Conservation (phyloP, 1,139 yeast genomes). For the Meyerozyma elateridarum region DNA sequence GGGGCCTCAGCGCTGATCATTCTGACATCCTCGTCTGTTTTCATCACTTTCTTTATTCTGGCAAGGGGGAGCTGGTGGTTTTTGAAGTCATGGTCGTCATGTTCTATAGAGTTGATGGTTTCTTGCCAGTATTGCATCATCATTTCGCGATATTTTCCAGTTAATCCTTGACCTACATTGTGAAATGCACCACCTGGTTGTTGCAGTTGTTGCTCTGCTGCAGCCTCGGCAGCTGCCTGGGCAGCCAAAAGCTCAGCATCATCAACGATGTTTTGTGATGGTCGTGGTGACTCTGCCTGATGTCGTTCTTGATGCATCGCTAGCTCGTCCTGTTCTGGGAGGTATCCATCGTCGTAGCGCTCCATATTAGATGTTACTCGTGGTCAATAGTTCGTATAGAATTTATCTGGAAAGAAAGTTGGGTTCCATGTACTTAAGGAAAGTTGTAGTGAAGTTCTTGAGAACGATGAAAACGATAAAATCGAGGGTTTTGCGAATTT, state of each 20-base stretch:
- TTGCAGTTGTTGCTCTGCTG: conserved; percentile 38
- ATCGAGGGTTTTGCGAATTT: no score
- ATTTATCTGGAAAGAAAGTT: no score
- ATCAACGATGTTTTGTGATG: conserved; percentile 1
- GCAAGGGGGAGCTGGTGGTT: conserved; percentile 94
- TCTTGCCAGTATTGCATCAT: conserved; percentile 98
- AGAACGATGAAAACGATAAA: no score
- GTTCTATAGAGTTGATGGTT: conserved; percentile 84
- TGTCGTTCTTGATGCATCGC: neutral
- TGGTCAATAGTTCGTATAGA: no score
- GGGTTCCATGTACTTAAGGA: no score
- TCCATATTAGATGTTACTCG: no score
- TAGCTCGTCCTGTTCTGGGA: conserved; percentile 2
- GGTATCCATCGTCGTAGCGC: conserved; percentile 4
- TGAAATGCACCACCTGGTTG: conserved; percentile 70
- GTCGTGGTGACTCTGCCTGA: neutral
- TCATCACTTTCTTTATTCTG: conserved; percentile 92
- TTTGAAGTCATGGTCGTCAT: conserved; percentile 86
- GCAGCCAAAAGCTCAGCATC: conserved; percentile 24
- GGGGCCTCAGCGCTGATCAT: conserved; percentile 99
- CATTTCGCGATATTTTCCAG: conserved; percentile 75
- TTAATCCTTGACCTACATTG: conserved; percentile 90
- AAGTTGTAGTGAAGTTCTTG: no score
- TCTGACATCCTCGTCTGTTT: conserved; percentile 93
- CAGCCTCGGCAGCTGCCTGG: conserved; percentile 46